phyloP scores from a whole-genome alignment of 805 yeast genomes.

The Metschnikowia lachancei region DNA sequence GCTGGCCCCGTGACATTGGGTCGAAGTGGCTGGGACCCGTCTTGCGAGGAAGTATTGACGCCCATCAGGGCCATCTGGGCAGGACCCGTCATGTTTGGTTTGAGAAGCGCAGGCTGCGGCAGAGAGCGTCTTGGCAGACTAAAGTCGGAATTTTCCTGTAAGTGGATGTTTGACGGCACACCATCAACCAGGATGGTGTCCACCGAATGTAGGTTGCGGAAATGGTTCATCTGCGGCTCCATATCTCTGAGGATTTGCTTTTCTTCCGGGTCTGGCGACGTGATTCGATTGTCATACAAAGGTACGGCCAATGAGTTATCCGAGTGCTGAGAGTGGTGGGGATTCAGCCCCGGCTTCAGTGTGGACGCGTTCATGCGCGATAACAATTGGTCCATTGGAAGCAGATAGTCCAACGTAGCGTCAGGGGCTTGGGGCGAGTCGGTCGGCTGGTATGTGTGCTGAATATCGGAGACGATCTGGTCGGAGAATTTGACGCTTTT shows the following conservation, averaged over 20 bases:
- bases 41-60: neutral
- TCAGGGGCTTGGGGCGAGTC: slow-evolving; percentile 20
- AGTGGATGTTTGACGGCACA: slow-evolving; percentile 55
- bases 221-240: slow-evolving; percentile 66
- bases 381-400: slow-evolving; percentile 77
- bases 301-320: slow-evolving; percentile 11
- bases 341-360: neutral
- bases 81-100: slow-evolving; percentile 49
- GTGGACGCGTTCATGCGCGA: slow-evolving; percentile 35
- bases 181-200: slow-evolving; percentile 76
- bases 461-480: slow-evolving; percentile 50
- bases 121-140: slow-evolving; percentile 14
- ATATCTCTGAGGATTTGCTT: slow-evolving; percentile 69
- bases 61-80: slow-evolving; percentile 39
- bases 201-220: slow-evolving; percentile 67
- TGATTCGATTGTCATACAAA: slow-evolving; percentile 8
- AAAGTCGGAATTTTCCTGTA: slow-evolving; percentile 21
- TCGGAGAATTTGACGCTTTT: slow-evolving; percentile 75
- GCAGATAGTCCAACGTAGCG: slow-evolving; percentile 50
- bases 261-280: slow-evolving; percentile 54
- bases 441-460: slow-evolving; percentile 19
- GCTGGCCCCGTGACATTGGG: slow-evolving; percentile 30
- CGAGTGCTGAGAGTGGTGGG: no score
- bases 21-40: slow-evolving; percentile 16
- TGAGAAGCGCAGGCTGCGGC: slow-evolving; percentile 24